A percentile compares a stretch with the other conserved stretches of the same genome.
Evolutionary conservation across 306 rosid genomes (phyloP).

Genomic region (Sesbania bispinosa): DNA sequence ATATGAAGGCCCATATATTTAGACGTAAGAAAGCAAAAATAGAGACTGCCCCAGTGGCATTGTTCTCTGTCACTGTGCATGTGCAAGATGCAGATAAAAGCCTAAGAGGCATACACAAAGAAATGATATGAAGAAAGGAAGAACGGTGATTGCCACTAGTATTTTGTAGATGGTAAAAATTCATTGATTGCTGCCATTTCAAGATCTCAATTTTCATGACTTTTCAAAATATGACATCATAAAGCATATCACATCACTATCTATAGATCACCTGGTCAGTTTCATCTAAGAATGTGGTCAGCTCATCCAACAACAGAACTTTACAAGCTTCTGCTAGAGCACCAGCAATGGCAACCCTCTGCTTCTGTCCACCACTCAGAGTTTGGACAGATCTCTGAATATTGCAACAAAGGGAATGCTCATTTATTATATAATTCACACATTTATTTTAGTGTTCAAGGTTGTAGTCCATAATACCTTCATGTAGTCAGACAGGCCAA

Average conservation of each 20-base stretch:
- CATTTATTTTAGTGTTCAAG: conserved; percentile 1
- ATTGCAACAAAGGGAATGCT: conserved; percentile 22
- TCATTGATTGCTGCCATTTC: not conserved
- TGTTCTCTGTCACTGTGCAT: not conserved
- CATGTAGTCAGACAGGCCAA: conserved; percentile 62
- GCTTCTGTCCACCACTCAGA: conserved; percentile 91
- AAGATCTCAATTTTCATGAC: not conserved
- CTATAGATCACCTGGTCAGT: conserved; percentile 63
- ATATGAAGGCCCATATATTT: not conserved
- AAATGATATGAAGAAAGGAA: not conserved
- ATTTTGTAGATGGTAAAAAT: not conserved
- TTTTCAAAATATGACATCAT: not conserved
- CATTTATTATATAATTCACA: not conserved
- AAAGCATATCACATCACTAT: not conserved
- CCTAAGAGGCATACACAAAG: not conserved
- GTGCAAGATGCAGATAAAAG: conserved; percentile 12
- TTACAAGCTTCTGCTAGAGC: conserved; percentile 88
- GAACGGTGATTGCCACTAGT: not conserved
- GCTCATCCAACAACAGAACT: conserved; percentile 80
- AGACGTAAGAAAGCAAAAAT: not conserved
- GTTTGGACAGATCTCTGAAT: conserved; percentile 83
- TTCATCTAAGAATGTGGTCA: conserved; percentile 83
- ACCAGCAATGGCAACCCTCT: conserved; percentile 90
- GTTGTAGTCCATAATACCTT: conserved; percentile 45
- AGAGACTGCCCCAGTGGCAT: not conserved